These are phyloP conservation scores for Pichia deserticola DNA, from an alignment of 805 yeast genomes.

Conservation along the genomic window DNA sequence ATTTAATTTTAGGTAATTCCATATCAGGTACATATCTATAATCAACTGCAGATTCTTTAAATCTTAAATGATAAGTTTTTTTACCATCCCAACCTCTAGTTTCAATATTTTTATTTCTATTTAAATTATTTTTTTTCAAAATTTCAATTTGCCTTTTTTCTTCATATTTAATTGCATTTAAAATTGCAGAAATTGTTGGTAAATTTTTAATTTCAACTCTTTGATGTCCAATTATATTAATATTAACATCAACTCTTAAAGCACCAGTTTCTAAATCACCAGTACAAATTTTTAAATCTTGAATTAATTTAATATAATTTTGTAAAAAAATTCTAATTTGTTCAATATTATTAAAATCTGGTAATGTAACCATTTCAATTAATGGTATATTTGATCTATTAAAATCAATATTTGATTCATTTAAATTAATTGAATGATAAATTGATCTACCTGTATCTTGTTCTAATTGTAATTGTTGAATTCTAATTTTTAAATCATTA, in stretches of 20 bases:
- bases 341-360: slow-evolving; percentile 63
- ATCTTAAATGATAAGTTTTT: slow-evolving; percentile 57
- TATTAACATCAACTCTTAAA: slow-evolving; percentile 88
- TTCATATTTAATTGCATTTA: slow-evolving; percentile 68
- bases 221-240: slow-evolving; percentile 65
- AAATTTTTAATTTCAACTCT: slow-evolving; percentile 87
- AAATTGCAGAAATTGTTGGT: slow-evolving; percentile 75
- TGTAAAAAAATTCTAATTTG: slow-evolving; percentile 74
- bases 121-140: slow-evolving; percentile 12
- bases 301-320: slow-evolving; percentile 67
- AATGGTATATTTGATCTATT: slow-evolving; percentile 83
- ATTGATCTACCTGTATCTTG: slow-evolving; percentile 89
- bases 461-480: slow-evolving; percentile 83
- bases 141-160: slow-evolving; percentile 58
- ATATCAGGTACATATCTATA: slow-evolving; percentile 94
- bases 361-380: slow-evolving; percentile 85
- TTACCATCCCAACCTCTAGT: slow-evolving; percentile 92
- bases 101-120: slow-evolving; percentile 32
- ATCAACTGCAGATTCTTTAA: slow-evolving; percentile 77
- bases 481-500: slow-evolving; percentile 41
- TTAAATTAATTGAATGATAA: slow-evolving; percentile 34
- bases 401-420: slow-evolving; percentile 53
- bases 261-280: slow-evolving; percentile 95
- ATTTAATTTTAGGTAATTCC: slow-evolving; percentile 58
- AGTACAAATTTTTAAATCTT: slow-evolving; percentile 64